Evolutionary conservation across 1,284 basidiomycete species (phyloP), one percentile per base, ranked within the genome.

Genomic region (Puccinia horiana): DNA sequence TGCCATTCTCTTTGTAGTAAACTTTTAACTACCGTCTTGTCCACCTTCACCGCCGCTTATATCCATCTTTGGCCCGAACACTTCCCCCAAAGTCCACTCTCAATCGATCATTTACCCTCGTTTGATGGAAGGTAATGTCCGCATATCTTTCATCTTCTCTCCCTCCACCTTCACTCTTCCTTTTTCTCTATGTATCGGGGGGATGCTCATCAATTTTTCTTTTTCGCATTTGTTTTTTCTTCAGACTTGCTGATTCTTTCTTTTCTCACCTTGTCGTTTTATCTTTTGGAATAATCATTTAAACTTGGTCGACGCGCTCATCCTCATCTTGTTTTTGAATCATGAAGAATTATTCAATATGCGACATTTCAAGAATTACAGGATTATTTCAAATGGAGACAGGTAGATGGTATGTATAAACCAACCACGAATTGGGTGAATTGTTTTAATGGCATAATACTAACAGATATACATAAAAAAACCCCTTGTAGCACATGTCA

Each of bases 351-450:
- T 76, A 91, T 98, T 0, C 87, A 94, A 35, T 98, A 98, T 87
- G 95, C 96, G 0, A 89, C 88, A 0, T 89, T 89, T 49, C 89
- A 89, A 81, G 91, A 93, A 83, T 89, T 97, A 2, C 90, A 92
- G 9, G 96, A 99, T 86, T 99, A 99, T 86, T 97, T 98, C 87
- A 88, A 93, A 0, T 99, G 96, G 96, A 89, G 96, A 84, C 96
- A 98, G 86, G 93, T 92, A 0, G 96, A 98, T 87, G 96, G 95
- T 96, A 86, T 85, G 93, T 40, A 49, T n/a, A n/a, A n/a, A n/a
- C n/a, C 29, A 40, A 40, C 2, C 8, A 23, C 14, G 2, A 65
- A 40, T 40, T 37, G n/a, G n/a, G 52, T 37, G 5, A 40, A 23
- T 65, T 12, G 9, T 16, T 40, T 8, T 23, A 6, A 40, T 65